Conservation (phyloP, 192 early-diverging fungal species). For the Chytriomyces sp. region DNA sequence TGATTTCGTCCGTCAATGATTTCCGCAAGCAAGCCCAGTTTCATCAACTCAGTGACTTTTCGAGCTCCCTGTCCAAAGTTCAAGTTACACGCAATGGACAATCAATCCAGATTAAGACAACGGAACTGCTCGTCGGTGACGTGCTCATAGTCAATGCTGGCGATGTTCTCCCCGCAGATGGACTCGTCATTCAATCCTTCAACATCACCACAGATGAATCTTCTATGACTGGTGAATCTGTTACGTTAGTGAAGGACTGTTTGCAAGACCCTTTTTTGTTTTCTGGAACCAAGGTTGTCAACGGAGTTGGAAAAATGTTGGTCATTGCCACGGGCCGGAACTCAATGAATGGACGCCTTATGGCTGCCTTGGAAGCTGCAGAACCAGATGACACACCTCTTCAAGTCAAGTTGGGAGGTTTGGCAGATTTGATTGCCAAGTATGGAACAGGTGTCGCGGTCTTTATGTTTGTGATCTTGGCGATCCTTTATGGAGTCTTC, state of each 20-base stretch:
- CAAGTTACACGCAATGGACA: slow-evolving; percentile 73
- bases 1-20: slow-evolving; percentile 86
- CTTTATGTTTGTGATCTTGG: slow-evolving; percentile 81
- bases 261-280: slow-evolving; percentile 84
- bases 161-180: slow-evolving; percentile 95
- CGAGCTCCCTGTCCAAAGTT: slow-evolving; percentile 36
- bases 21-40: slow-evolving; percentile 58
- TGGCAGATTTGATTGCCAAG: slow-evolving; percentile 94
- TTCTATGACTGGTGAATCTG: slow-evolving; percentile 89
- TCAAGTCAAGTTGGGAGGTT: slow-evolving; percentile 82
- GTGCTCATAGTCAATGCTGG: slow-evolving; percentile 84
- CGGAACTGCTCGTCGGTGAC: slow-evolving; percentile 89
- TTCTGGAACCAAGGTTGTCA: slow-evolving; percentile 88
- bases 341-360: slow-evolving; percentile 85
- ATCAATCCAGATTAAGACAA: slow-evolving; percentile 72
- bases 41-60: slow-evolving; percentile 51
- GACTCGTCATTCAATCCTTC: slow-evolving; percentile 75
- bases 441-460: slow-evolving; percentile 82
- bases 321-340: slow-evolving; percentile 82
- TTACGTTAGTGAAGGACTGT: slow-evolving; percentile 76
- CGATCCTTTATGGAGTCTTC: slow-evolving; percentile 83
- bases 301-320: slow-evolving; percentile 85
- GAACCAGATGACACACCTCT: slow-evolving; percentile 89
- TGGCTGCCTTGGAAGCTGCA: slow-evolving; percentile 80
- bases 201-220: slow-evolving; percentile 88